Conservation (phyloP, 257 asterid genomes). For the Sherardia arvensis region DNA sequence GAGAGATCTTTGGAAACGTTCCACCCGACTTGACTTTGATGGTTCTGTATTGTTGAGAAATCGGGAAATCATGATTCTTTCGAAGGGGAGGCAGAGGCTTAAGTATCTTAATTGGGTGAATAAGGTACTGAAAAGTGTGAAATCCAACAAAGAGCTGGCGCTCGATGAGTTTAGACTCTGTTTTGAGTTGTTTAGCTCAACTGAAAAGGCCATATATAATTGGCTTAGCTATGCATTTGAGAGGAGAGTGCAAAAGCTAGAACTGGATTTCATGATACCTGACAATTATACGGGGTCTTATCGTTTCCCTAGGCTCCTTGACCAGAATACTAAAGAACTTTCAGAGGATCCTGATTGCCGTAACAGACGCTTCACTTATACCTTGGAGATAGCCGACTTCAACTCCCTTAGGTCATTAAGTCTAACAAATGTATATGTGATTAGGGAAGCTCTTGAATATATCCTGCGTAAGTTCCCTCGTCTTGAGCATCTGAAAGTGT, state of each 20-base stretch:
- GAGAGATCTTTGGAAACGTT: not conserved
- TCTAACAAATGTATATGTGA: not conserved
- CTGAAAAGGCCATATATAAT: not conserved
- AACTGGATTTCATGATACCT: not conserved
- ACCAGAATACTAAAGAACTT: not conserved
- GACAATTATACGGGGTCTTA: not conserved
- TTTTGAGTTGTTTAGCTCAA: not conserved
- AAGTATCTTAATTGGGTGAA: not conserved
- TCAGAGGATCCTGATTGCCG: not conserved
- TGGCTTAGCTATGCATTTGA: not conserved
- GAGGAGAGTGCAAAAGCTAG: not conserved
- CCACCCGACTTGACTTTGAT: not conserved
- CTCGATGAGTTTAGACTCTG: not conserved
- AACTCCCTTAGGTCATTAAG: conserved; percentile 1
- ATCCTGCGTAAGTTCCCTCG: not conserved
- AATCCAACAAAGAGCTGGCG: not conserved
- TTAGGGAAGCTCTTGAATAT: not conserved
- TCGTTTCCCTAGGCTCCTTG: not conserved
- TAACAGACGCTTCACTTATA: not conserved
- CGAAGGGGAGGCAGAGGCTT: not conserved
- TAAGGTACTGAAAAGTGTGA: not conserved
- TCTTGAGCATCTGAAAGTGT: not conserved
- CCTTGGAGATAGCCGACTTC: not conserved
- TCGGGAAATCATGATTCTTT: not conserved
- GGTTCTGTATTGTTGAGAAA: not conserved